These are phyloP conservation scores for Emericellopsis atlantica DNA, from an alignment of 2,329 filamentous ascomycete genomes.

Conservation along the genomic window DNA sequence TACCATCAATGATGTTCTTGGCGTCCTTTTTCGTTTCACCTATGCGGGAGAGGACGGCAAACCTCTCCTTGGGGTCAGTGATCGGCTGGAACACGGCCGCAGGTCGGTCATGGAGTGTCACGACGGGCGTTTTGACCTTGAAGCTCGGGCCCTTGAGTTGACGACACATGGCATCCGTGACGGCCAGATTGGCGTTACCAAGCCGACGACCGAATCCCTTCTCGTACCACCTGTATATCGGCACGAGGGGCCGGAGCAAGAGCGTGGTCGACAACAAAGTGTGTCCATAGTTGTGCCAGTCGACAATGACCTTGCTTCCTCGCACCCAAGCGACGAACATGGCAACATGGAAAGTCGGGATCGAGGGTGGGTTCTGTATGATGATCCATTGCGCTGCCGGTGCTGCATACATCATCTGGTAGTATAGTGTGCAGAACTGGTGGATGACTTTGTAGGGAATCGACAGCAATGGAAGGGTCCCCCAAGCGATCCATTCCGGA, in stretches of 20 bases:
- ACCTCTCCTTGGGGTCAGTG: slow-evolving; percentile 27
- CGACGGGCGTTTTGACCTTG: slow-evolving; percentile 47
- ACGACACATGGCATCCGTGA: slow-evolving; percentile 77
- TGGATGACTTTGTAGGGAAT: slow-evolving; percentile 78
- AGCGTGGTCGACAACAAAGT: slow-evolving; percentile 64
- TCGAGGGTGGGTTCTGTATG: slow-evolving; percentile 88
- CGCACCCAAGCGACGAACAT: slow-evolving; percentile 61
- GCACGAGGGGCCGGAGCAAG: slow-evolving; percentile 61
- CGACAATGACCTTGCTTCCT: slow-evolving; percentile 72
- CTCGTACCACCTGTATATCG: slow-evolving; percentile 68
- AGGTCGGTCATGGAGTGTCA: slow-evolving; percentile 77
- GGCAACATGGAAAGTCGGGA: slow-evolving; percentile 75
- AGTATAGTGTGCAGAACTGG: slow-evolving; percentile 63
- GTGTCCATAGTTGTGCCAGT: slow-evolving; percentile 99
- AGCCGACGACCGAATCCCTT: slow-evolving; percentile 54
- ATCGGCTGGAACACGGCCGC: slow-evolving; percentile 71
- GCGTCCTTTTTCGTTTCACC: slow-evolving; percentile 51
- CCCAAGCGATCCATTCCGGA: slow-evolving; percentile 54
- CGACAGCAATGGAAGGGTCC: slow-evolving; percentile 61
- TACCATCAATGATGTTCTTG: slow-evolving; percentile 42
- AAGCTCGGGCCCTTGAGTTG: slow-evolving; percentile 56
- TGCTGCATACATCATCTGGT: slow-evolving; percentile 60
- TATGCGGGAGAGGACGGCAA: slow-evolving; percentile 50
- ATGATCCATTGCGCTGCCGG: slow-evolving; percentile 74
- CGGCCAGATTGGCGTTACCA: slow-evolving; percentile 64